These are phyloP conservation scores for Echeveria elegans DNA, from an alignment of 164 flowering plant species.

Conservation along the genomic window DNA sequence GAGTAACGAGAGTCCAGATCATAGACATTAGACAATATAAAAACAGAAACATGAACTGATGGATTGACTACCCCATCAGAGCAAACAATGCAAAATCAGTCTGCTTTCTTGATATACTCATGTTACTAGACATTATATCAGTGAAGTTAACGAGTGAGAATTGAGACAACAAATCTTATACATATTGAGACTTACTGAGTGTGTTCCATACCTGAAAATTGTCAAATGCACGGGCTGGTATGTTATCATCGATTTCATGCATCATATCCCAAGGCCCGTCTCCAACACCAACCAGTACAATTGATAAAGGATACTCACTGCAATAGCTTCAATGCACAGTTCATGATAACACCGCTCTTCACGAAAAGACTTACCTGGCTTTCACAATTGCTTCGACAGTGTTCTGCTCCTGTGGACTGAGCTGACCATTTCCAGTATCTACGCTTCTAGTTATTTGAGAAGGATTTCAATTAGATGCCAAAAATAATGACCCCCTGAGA, in stretches of 20 bases:
- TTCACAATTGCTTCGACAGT: constrained; percentile 55
- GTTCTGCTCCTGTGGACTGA: constrained; percentile 65
- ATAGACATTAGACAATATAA: too few relatives aligned
- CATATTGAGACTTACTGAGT: too few relatives aligned
- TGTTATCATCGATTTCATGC: constrained; percentile 83
- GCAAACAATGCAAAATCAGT: constrained; percentile 66
- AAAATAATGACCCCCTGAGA: too few relatives aligned
- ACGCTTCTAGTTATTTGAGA: constrained; percentile 77
- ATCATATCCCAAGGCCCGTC: constrained; percentile 97
- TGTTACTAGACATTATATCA: constrained; percentile 56
- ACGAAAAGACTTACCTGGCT: constrained; percentile 34
- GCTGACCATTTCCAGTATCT: constrained; percentile 56
- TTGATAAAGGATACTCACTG: constrained; percentile 77
- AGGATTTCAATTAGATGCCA: constrained; percentile 9
- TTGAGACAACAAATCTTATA: neutral
- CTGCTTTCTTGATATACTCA: constrained; percentile 42
- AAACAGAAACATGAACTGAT: neutral
- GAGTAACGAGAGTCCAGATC: too few relatives aligned
- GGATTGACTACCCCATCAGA: constrained; percentile 35
- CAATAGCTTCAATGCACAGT: constrained; percentile 4
- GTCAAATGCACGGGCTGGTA: constrained; percentile 77
- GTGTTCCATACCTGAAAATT: constrained; percentile 61
- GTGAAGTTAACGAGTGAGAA: constrained; percentile 55
- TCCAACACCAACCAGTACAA: constrained; percentile 85
- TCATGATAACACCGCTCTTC: too few relatives aligned